These are phyloP conservation scores for Eleusine indica DNA, from an alignment of 176 grass and related monocot genomes.

Conservation along the genomic window DNA sequence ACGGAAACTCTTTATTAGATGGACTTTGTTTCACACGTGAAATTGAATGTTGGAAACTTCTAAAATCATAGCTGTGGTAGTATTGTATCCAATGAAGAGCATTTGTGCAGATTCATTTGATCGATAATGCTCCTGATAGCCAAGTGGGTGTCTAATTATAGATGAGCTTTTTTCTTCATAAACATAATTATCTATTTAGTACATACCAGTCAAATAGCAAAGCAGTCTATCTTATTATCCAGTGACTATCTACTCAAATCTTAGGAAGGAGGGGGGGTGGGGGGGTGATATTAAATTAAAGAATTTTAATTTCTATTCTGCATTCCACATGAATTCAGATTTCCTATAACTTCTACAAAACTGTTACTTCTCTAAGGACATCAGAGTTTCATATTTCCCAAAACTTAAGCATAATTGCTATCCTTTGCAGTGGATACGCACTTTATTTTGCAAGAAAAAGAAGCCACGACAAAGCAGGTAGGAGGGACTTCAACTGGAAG, in stretches of 20 bases:
- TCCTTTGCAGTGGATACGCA: constrained; percentile 60
- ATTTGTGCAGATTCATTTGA: neutral
- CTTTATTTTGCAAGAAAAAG: constrained; percentile 58
- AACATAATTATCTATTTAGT: neutral
- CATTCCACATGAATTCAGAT: neutral
- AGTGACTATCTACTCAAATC: neutral
- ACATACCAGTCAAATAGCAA: neutral
- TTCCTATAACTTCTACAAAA: too few species aligned
- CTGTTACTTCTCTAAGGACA: neutral
- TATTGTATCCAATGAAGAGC: neutral
- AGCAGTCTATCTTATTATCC: neutral
- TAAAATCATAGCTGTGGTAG: neutral
- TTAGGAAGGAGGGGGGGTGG: neutral
- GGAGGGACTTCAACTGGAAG: constrained; percentile 14
- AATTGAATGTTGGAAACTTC: neutral
- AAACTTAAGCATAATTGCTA: constrained; percentile 18
- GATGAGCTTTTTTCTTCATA: neutral
- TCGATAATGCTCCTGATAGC: neutral
- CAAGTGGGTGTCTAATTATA: neutral
- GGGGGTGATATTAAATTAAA: too few species aligned
- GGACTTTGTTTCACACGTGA: neutral
- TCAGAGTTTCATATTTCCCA: neutral
- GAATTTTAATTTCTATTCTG: neutral
- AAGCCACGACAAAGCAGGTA: constrained; percentile 68
- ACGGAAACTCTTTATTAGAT: neutral